Conservation (phyloP, 169 alveolate species). For the Cryptosporidium ryanae region DNA sequence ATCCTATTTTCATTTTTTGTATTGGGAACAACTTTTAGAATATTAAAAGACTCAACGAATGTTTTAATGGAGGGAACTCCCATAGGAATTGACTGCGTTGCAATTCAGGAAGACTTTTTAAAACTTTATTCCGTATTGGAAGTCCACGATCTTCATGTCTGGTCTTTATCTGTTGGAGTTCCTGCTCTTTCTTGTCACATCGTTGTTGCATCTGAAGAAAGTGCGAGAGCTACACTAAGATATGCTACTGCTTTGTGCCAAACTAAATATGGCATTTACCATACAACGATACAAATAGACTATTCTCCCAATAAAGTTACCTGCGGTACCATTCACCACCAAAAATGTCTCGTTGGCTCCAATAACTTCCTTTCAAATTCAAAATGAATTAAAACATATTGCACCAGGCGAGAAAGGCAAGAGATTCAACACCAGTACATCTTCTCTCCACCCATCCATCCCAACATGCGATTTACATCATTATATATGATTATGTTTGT, state of each 20-base stretch:
- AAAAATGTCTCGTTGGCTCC: slow-evolving; percentile 78
- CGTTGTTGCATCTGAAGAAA: slow-evolving; percentile 82
- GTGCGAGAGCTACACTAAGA: slow-evolving; percentile 79
- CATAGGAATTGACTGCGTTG: slow-evolving; percentile 85
- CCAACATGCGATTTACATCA: too few species aligned
- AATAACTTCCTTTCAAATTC: background rate
- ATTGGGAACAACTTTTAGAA: slow-evolving; percentile 91
- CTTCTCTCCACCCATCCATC: too few species aligned
- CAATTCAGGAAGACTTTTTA: slow-evolving; percentile 84
- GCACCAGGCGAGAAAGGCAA: too few species aligned
- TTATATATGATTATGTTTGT: too few species aligned
- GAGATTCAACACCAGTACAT: too few species aligned
- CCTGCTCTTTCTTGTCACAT: slow-evolving; percentile 92
- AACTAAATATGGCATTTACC: slow-evolving; percentile 85
- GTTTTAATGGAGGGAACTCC: slow-evolving; percentile 97
- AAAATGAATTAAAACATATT: too few species aligned
- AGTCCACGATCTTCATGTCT: slow-evolving; percentile 96
- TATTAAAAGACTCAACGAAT: slow-evolving; percentile 90
- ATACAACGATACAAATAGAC: slow-evolving; percentile 89
- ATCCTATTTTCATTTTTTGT: slow-evolving; percentile 92
- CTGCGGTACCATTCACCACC: slow-evolving; percentile 86
- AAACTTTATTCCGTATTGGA: slow-evolving; percentile 90
- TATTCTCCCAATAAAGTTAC: slow-evolving; percentile 80
- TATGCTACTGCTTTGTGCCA: slow-evolving; percentile 86
- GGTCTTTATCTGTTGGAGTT: slow-evolving; percentile 94